These are phyloP conservation scores for Funneliformis geosporum DNA, from an alignment of 192 early-diverging fungal genomes.

Conservation along the genomic window DNA sequence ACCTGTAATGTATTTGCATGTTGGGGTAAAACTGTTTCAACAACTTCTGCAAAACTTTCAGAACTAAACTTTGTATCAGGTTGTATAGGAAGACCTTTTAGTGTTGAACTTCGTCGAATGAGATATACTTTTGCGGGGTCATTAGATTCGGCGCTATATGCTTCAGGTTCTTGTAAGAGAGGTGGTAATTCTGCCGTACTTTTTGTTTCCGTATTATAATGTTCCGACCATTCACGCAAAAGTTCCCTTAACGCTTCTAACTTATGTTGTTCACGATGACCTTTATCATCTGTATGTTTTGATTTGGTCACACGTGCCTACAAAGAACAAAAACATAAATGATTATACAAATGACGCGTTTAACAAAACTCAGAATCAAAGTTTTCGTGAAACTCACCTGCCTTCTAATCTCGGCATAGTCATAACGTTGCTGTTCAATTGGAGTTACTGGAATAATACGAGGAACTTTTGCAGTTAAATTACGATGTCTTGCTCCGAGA, in stretches of 20 bases:
- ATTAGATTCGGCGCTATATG: background rate
- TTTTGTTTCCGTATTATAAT: constrained; percentile 27
- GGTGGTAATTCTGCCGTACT: constrained; percentile 25
- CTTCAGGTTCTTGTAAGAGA: background rate
- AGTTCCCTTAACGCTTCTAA: constrained; percentile 44
- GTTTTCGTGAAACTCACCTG: background rate
- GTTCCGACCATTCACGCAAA: constrained; percentile 48
- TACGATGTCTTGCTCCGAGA: background rate
- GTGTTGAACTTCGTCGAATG: constrained; percentile 13
- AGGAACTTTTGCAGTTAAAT: constrained; percentile 47
- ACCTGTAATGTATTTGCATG: constrained; percentile 63
- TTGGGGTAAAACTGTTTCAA: constrained; percentile 70
- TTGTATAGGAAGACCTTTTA: background rate
- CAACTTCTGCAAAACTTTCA: constrained; percentile 59
- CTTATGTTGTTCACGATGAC: constrained; percentile 32
- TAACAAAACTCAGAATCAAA: background rate
- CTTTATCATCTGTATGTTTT: constrained; percentile 25
- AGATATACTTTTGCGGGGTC: constrained; percentile 28
- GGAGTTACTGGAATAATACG: constrained; percentile 50
- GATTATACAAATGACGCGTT: background rate
- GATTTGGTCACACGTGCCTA: constrained; percentile 40
- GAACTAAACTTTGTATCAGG: constrained; percentile 40
- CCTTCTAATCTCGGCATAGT: constrained; percentile 58
- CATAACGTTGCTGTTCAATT: constrained; percentile 56
- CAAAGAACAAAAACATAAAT: background rate